Base-by-base conservation (phyloP, 441 rosid genomes). In the Codiaeum variegatum region DNA sequence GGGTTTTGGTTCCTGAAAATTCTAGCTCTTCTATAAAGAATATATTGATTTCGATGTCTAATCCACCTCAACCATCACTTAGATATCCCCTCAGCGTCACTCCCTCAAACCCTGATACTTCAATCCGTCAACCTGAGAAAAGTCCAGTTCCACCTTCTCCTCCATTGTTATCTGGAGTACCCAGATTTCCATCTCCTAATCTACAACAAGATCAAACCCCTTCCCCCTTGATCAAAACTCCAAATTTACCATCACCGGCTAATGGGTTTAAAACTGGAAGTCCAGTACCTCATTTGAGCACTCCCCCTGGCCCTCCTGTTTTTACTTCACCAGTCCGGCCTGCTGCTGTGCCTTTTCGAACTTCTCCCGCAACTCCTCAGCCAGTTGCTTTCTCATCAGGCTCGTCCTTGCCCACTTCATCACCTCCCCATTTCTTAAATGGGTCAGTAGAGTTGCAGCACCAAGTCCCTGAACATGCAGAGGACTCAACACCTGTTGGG, bases 291-390 rank as follows among this genome's bases (percentile, higher is more conserved):
- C 98, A 89, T 72, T 21, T 91, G 80, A 93, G 98, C 85, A 93
- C 95, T 49, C 98, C 98, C 0, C 99, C 98, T 44, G 97, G 96
- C 49, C 98, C 98, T 75, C 98, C 97, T 15, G 85, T 95, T 32
- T 95, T 95, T 75, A 84, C 80, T 65, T 88, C 98, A 23, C 99
- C 99, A n/a, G 92, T 95, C 62, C 84, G 92, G 62, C 98, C 96
- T 55, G 97, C 99, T 72, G 93, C 96, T 77, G 98, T 91, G 72
- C 99, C 96, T 77, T 90, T 95, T 74, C 91, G 92, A 62, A 88
- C 91, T 54, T 90, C 97, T 13, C 99, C 98, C 42, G 86, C 95
- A 76, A 86, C 92, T 80, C 98, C 95, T 73, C 99, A 90, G 80
- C 96, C 97, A 24, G 80, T 90, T 75, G 97, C 94, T 29, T 88